These are phyloP conservation scores for Podaxis sp. DNA, from an alignment of 768 basidiomycete species.

Conservation along the genomic window DNA sequence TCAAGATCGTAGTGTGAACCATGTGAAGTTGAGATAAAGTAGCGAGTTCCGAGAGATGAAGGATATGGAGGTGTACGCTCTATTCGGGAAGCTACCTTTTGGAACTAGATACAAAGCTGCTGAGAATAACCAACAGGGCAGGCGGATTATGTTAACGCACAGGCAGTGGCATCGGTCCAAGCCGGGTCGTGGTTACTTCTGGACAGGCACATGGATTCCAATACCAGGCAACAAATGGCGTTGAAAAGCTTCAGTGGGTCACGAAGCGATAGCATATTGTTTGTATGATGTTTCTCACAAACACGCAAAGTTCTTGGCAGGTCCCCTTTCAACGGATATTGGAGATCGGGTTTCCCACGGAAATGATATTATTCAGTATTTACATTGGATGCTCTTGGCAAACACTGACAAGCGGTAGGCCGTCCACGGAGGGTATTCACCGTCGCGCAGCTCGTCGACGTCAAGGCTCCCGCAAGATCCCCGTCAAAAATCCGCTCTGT, in stretches of 20 bases:
- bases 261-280: no score
- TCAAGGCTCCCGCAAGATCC: conserved; percentile 36
- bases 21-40: not conserved
- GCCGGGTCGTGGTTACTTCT: no score
- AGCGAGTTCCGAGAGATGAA: not conserved
- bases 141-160: not conserved
- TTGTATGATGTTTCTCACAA: no score
- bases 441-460: conserved; percentile 29
- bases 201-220: no score
- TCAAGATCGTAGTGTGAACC: not conserved
- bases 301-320: no score
- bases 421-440: conserved; percentile 2
- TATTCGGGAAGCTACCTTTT: not conserved
- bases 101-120: not conserved
- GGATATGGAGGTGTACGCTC: not conserved
- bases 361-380: not conserved
- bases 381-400: not conserved
- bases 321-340: no score
- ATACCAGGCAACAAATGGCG: no score
- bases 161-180: not conserved
- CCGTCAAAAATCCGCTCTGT: conserved; percentile 39
- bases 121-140: not conserved
- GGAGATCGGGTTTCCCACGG: not conserved
- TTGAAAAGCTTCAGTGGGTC: no score
- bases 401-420: not conserved